Percentiles rank a stretch among this genome's conserved stretches.
Conservation (phyloP, 1,139 yeast species). For the Pneumocystis jirovecii region DNA sequence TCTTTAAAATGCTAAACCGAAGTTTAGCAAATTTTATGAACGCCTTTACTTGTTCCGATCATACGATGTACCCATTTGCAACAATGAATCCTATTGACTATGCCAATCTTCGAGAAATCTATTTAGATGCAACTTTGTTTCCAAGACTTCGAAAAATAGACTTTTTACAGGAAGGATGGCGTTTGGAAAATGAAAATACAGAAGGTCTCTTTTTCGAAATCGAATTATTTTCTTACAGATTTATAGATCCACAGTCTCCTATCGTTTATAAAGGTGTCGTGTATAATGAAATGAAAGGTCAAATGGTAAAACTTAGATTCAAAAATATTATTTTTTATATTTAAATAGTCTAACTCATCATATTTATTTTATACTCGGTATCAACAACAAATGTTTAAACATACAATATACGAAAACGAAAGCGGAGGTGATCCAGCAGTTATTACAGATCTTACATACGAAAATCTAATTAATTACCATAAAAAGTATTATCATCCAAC, state of each 20-base stretch:
- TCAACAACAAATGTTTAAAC: conserved; percentile 34
- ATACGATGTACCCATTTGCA: conserved; percentile 90
- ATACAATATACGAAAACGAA: conserved; percentile 67
- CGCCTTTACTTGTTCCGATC: conserved; percentile 91
- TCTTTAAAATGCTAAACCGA: conserved; percentile 89
- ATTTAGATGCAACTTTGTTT: conserved; percentile 71
- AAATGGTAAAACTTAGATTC: conserved; percentile 28
- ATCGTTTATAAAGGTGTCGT: conserved; percentile 85
- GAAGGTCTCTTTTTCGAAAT: conserved; percentile 14
- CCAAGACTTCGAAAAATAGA: conserved; percentile 70
- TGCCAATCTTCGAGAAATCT: conserved; percentile 71
- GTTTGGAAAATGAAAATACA: conserved; percentile 60
- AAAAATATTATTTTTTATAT: neutral
- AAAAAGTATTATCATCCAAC: conserved; percentile 70
- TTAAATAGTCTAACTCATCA: conserved; percentile 50
- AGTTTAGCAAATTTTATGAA: conserved; percentile 87
- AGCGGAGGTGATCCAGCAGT: conserved; percentile 89
- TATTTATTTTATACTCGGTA: conserved; percentile 74
- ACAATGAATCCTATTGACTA: conserved; percentile 78
- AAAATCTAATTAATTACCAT: conserved; percentile 67
- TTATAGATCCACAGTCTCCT: conserved; percentile 39
- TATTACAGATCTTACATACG: conserved; percentile 60
- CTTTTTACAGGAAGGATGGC: conserved; percentile 95
- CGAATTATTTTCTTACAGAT: neutral
- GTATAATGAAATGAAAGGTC: conserved; percentile 97